phyloP scores from a whole-genome alignment of 345 rosid species.

The Gossypium rotundifolium region DNA sequence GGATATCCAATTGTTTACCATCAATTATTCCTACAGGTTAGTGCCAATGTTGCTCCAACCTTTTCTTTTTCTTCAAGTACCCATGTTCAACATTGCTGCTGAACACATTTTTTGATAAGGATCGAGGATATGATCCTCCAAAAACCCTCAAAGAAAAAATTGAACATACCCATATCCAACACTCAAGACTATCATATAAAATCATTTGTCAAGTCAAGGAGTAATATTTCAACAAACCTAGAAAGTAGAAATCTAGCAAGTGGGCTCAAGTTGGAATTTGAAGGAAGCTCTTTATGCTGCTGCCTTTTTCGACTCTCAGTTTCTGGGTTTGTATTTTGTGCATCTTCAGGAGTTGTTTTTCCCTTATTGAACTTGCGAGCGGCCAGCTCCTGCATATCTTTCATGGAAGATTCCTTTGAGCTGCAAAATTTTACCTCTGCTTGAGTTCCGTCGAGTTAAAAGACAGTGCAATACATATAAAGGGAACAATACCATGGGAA shows the following conservation, averaged over 20 bases:
- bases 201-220: background rate
- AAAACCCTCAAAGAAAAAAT: too few relatives aligned
- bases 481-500: background rate
- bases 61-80: background rate
- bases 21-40: too few relatives aligned
- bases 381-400: too few relatives aligned
- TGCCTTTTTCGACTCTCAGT: slow-evolving; percentile 60
- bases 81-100: background rate
- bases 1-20: too few relatives aligned
- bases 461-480: background rate
- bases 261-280: slow-evolving; percentile 70
- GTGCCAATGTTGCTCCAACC: background rate
- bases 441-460: background rate
- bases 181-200: background rate
- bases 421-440: slow-evolving; percentile 1
- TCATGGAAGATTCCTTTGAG: too few relatives aligned
- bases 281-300: slow-evolving; percentile 52
- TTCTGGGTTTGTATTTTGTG: slow-evolving; percentile 30
- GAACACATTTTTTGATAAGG: too few relatives aligned
- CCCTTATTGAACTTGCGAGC: slow-evolving; percentile 37
- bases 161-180: too few relatives aligned
- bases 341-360: slow-evolving; percentile 33
- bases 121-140: too few relatives aligned
- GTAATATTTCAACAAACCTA: slow-evolving; percentile 46
- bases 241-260: slow-evolving; percentile 91